Evolutionary conservation across 2,329 filamentous ascomycete genomes (phyloP), one percentile per base, ranked within the genome.

Genomic region (Botryotinia convoluta): DNA sequence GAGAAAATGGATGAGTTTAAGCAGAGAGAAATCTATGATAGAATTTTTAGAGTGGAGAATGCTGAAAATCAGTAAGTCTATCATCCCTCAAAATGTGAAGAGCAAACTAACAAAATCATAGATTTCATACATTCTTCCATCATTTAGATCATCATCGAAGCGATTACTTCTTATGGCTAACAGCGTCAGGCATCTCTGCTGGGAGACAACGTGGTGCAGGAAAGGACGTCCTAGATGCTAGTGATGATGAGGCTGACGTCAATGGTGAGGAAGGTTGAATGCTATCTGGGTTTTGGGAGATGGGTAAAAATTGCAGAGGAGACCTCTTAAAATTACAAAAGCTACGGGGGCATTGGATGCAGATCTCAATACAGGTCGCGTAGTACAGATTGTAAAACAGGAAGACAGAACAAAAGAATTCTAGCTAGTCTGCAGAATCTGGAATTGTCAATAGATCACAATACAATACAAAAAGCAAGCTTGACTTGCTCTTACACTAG

Each of bases 11-110:
- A 92, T 76, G 92, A 91, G 74, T 99, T 99, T 84, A 98, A 98
- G 85, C 90, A 97, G 81, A 85, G 90, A 77, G 90, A 97, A 82
- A 98, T 99, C 74, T 99, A 99, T 81, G 89, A 93, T 79, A 88
- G 93, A 37, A 97, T 98, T 77, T 98, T 97, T 82, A 88, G 92
- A 39, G 92, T 97, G 70, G 96, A 98, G 82, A 93, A 96, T 83
- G 89, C 91, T 81, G 91, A 93, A 76, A 94, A 95, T 81, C 89
- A 93, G 93, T 95, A 86, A 88, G 93, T 77, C 62, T 37, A 35
- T 32, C 29, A 14, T 16, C 20, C 39, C 29, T 48, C 16, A 18
- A 26, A 42, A 9, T 22, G 7, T 22, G 26, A 32, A 60, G 45
- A 14, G 4, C 22, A 73, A 22, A 16, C 67, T 69, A 62, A 75